Conservation (phyloP, 164 flowering plant genomes). For the Chimonanthus praecox region DNA sequence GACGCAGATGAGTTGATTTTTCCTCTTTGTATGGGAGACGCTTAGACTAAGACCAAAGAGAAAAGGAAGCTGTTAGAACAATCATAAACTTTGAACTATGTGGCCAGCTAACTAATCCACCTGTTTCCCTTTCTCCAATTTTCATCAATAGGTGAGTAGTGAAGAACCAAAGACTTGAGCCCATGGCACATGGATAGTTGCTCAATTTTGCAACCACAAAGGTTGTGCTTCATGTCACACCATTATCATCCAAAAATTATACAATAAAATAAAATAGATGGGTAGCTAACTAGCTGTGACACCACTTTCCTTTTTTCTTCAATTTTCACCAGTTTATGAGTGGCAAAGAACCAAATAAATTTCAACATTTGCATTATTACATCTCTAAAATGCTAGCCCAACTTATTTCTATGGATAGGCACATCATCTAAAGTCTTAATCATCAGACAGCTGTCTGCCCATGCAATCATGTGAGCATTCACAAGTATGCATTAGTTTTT, state of each 20-base stretch:
- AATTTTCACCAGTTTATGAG: background rate
- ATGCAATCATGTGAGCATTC: too few species aligned
- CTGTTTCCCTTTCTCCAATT: background rate
- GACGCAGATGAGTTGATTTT: conserved; percentile 41
- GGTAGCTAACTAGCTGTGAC: too few species aligned
- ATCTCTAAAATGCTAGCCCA: too few species aligned
- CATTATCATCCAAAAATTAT: too few species aligned
- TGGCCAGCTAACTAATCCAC: background rate
- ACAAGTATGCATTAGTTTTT: too few species aligned
- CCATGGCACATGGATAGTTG: too few species aligned
- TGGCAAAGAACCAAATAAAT: background rate
- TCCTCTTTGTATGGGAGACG: conserved; percentile 64
- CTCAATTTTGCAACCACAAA: too few species aligned
- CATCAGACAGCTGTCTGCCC: too few species aligned
- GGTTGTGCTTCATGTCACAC: too few species aligned
- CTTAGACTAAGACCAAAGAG: conserved; percentile 49
- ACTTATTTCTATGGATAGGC: too few species aligned
- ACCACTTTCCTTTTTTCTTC: background rate
- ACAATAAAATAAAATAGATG: background rate
- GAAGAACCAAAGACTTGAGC: background rate
- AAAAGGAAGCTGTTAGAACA: background rate
- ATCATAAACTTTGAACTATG: background rate
- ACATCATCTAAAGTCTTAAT: too few species aligned
- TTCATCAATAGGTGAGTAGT: background rate
- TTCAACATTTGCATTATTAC: background rate